These are phyloP conservation scores for Fraxinus nigra DNA, from an alignment of 305 asterid genomes.

Conservation along the genomic window DNA sequence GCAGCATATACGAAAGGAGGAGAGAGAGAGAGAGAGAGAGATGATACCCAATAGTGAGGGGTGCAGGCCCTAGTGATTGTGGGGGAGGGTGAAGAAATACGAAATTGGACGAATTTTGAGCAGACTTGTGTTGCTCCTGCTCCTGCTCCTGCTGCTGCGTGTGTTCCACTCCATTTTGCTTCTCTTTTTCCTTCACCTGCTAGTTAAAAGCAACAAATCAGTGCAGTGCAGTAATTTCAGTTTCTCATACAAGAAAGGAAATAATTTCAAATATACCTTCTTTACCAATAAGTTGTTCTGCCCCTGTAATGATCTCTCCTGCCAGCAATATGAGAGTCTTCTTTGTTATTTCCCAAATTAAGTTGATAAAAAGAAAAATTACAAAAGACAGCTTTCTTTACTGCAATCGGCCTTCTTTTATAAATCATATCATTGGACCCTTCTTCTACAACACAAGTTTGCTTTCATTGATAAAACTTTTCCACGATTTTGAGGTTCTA, in stretches of 20 bases:
- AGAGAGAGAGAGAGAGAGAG: background rate
- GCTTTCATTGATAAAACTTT: background rate
- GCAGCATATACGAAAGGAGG: background rate
- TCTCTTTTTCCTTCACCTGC: constrained; percentile 53
- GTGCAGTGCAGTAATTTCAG: background rate
- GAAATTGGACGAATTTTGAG: constrained; percentile 14
- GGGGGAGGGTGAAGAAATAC: constrained; percentile 27
- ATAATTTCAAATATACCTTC: constrained; percentile 26
- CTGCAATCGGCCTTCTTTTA: background rate
- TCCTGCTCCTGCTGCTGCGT: constrained; percentile 19
- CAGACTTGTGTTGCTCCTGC: constrained; percentile 2
- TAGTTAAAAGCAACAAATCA: background rate
- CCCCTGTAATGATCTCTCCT: constrained; percentile 63
- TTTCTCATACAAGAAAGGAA: background rate
- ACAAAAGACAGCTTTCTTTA: background rate
- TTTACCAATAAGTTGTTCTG: constrained; percentile 48
- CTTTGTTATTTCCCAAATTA: background rate
- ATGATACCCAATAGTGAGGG: constrained; percentile 38
- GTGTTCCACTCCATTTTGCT: constrained; percentile 22
- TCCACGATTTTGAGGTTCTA: background rate
- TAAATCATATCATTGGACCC: background rate
- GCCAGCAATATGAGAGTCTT: constrained; percentile 18
- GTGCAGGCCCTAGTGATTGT: constrained; percentile 19
- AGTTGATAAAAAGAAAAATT: background rate
- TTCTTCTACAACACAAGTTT: background rate